phyloP scores from a whole-genome alignment of 257 asterid species.

The Mitragyna speciosa region DNA sequence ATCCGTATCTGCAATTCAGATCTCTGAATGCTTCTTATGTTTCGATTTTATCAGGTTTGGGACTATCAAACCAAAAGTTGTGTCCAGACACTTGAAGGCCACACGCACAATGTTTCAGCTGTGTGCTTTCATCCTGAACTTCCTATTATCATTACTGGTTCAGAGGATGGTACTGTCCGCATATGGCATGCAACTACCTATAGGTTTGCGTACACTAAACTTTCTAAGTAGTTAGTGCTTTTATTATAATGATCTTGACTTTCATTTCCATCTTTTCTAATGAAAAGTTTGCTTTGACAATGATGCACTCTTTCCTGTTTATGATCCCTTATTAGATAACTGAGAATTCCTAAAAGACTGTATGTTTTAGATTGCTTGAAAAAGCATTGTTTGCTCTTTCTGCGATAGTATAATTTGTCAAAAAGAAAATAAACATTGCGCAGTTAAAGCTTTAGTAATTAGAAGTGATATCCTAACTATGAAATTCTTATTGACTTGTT shows the following conservation, averaged over 20 bases:
- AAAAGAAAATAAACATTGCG: neutral
- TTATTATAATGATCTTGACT: neutral
- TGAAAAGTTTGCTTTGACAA: neutral
- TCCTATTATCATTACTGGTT: constrained; percentile 94
- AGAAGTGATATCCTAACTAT: neutral
- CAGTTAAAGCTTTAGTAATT: neutral
- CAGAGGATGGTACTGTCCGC: constrained; percentile 99
- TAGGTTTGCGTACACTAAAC: constrained; percentile 40
- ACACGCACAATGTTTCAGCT: constrained; percentile 98
- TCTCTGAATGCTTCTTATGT: constrained; percentile 16
- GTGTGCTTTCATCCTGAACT: constrained; percentile 99
- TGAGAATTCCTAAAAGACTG: neutral
- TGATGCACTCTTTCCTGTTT: neutral
- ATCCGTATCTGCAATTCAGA: constrained; percentile 1
- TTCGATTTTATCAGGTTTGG: constrained; percentile 73
- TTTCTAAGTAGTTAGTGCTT: constrained; percentile 13
- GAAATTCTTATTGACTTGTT: neutral
- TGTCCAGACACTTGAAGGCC: constrained; percentile 98
- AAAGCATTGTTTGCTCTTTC: neutral
- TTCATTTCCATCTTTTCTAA: neutral
- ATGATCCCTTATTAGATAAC: neutral
- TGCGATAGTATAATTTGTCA: neutral
- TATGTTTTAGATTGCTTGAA: neutral
- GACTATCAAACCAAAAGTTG: constrained; percentile 98
- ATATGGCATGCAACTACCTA: constrained; percentile 98